Conservation (phyloP, 1,139 yeast genomes). For the Magnusiomyces ingens region DNA sequence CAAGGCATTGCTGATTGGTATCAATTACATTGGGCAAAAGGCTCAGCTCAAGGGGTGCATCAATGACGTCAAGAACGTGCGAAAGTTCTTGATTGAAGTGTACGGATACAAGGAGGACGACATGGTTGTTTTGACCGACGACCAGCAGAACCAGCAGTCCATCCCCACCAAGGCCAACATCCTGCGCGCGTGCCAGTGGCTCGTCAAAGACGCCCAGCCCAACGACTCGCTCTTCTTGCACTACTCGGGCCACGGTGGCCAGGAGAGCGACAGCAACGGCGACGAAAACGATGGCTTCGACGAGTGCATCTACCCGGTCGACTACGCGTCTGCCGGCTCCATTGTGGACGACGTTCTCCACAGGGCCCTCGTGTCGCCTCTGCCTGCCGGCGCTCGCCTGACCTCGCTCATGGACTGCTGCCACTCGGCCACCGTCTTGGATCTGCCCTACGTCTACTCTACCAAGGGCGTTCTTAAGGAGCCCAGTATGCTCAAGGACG, state of each 20-base stretch:
- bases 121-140: constrained; percentile 80
- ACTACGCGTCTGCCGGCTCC: constrained; percentile 66
- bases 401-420: constrained; percentile 91
- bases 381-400: constrained; percentile 76
- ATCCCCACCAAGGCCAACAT: constrained; percentile 77
- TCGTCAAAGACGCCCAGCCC: constrained; percentile 75
- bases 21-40: constrained; percentile 73
- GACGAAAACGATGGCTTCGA: constrained; percentile 90
- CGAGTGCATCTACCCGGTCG: constrained; percentile 88
- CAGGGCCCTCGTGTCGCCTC: constrained; percentile 66
- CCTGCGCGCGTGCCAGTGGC: constrained; percentile 85
- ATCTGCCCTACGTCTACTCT: constrained; percentile 80
- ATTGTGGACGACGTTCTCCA: constrained; percentile 84
- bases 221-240: constrained; percentile 65
- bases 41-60: constrained; percentile 79
- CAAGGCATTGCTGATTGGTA: constrained; percentile 81
- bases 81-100: constrained; percentile 35
- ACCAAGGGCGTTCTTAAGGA: constrained; percentile 90
- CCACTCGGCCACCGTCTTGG: constrained; percentile 88
- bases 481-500: constrained; percentile 80
- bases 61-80: constrained; percentile 44
- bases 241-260: constrained; percentile 93
- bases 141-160: constrained; percentile 53
- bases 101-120: constrained; percentile 71
- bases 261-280: constrained; percentile 69